Percentiles rank a stretch among this genome's conserved stretches.
Conservation (phyloP, 352 stramenopile genomes). For the Phytophthora pseudosyringae region DNA sequence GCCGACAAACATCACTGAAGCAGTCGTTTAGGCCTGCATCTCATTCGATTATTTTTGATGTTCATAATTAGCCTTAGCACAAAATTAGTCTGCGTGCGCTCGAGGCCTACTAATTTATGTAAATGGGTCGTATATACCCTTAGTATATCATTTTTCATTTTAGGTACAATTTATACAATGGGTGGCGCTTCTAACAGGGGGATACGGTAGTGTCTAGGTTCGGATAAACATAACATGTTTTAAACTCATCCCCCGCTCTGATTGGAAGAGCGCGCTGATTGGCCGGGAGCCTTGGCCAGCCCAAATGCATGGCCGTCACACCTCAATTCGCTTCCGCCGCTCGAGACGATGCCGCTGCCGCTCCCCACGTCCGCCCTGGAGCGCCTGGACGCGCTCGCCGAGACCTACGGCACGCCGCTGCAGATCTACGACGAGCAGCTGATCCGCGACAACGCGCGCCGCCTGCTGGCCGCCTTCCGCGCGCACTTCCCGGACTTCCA, state of each 20-base stretch:
- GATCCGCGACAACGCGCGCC: constrained; percentile 82
- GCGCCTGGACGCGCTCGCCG: constrained; percentile 71
- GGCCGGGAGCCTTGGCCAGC: not conserved
- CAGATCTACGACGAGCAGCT: constrained; percentile 90
- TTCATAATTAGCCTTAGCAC: too few relatives aligned
- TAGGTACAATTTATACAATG: too few relatives aligned
- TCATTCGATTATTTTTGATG: too few relatives aligned
- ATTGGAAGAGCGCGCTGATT: constrained; percentile 33
- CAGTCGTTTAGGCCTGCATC: too few relatives aligned
- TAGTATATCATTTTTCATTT: too few relatives aligned
- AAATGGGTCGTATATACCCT: too few relatives aligned
- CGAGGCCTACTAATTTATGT: too few relatives aligned
- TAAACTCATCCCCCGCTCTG: constrained; percentile 23
- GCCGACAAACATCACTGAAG: too few relatives aligned
- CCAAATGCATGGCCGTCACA: constrained; percentile 29
- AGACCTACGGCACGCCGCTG: constrained; percentile 84
- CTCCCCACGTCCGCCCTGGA: constrained; percentile 48
- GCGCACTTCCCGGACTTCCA: constrained; percentile 83
- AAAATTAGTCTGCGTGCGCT: too few relatives aligned
- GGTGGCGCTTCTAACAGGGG: too few relatives aligned
- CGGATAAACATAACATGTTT: constrained; percentile 3
- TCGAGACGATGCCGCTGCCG: constrained; percentile 56
- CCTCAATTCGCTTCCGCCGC: constrained; percentile 16
- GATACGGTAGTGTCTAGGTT: not conserved
- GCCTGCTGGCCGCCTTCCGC: constrained; percentile 75